Evolutionary conservation across 495 filamentous ascomycete species (phyloP).

Genomic region (Penicillium nucicola): DNA sequence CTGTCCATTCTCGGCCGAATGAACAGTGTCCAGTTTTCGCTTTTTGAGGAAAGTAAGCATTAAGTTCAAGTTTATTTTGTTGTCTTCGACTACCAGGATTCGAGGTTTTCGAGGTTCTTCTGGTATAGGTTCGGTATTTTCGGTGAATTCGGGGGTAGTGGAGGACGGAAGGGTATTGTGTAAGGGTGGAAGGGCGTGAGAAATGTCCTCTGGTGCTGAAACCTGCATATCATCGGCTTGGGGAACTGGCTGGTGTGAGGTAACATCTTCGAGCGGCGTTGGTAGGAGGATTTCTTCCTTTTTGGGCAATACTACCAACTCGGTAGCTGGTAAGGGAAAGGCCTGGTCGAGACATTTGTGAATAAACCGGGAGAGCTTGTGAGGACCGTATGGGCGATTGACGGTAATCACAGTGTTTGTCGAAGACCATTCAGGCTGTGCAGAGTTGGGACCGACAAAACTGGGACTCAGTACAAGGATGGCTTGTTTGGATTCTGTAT

Average conservation of each 20-base stretch:
- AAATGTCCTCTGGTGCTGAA: neutral
- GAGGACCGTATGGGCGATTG: slow-evolving; percentile 54
- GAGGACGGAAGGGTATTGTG: neutral
- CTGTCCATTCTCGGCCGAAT: slow-evolving; percentile 48
- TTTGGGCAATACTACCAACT: neutral
- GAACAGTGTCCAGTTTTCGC: slow-evolving; percentile 30
- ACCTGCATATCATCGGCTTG: neutral
- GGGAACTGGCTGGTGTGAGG: neutral
- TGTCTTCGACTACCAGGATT: slow-evolving; percentile 68
- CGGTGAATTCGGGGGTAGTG: neutral
- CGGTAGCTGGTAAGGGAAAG: neutral
- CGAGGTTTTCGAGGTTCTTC: slow-evolving; percentile 8
- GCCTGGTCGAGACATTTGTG: slow-evolving; percentile 26
- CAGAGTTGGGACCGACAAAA: slow-evolving; percentile 19
- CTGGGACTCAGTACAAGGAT: slow-evolving; percentile 30
- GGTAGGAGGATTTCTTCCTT: neutral
- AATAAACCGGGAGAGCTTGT: slow-evolving; percentile 57
- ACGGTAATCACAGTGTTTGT: slow-evolving; percentile 33
- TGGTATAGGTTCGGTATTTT: neutral
- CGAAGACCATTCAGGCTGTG: slow-evolving; percentile 16
- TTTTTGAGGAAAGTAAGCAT: slow-evolving; percentile 57
- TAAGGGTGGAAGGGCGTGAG: neutral
- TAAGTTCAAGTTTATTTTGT: slow-evolving; percentile 66
- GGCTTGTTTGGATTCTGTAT: slow-evolving; percentile 6
- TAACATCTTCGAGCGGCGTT: neutral